phyloP scores from a whole-genome alignment of 108 stramenopile species.

The Stephanodiscus triporus region DNA sequence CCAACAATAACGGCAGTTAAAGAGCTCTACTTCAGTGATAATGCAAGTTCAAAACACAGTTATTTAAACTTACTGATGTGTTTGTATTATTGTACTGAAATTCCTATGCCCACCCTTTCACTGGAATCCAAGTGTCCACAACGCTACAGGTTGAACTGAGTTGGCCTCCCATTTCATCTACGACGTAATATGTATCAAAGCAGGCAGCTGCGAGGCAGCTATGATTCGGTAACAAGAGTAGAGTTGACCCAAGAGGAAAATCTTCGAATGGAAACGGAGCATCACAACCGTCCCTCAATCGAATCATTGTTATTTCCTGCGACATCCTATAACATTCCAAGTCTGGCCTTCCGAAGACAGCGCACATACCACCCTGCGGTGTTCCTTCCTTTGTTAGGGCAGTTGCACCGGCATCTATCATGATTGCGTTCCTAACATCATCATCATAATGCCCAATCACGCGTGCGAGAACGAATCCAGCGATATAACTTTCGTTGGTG shows the following conservation, averaged over 20 bases:
- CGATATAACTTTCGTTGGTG: slow-evolving; percentile 14
- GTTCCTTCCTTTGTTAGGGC: slow-evolving; percentile 45
- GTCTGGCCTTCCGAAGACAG: slow-evolving; percentile 25
- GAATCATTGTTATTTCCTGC: slow-evolving; percentile 42
- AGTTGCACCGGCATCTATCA: slow-evolving; percentile 50
- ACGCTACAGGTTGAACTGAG: slow-evolving; percentile 1
- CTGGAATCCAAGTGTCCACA: slow-evolving; percentile 35
- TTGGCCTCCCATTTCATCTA: slow-evolving; percentile 22
- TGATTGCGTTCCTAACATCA: slow-evolving; percentile 36
- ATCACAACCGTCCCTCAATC: slow-evolving; percentile 9
- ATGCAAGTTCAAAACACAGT: neutral
- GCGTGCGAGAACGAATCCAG: slow-evolving; percentile 30
- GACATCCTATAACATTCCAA: slow-evolving; percentile 50
- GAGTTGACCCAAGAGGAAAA: slow-evolving; percentile 35
- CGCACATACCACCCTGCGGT: slow-evolving; percentile 40
- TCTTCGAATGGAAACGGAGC: slow-evolving; percentile 33
- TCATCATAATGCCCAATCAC: slow-evolving; percentile 49
- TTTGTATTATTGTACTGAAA: neutral
- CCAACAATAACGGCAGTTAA: too few species aligned
- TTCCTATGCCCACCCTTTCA: slow-evolving; percentile 21
- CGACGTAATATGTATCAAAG: slow-evolving; percentile 39
- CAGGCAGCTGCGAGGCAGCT: slow-evolving; percentile 50
- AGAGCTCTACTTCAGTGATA: too few species aligned
- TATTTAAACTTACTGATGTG: neutral
- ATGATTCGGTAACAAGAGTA: slow-evolving; percentile 41